Conservation (phyloP, 2,329 filamentous ascomycete genomes). For the Trichoderma simmonsii region DNA sequence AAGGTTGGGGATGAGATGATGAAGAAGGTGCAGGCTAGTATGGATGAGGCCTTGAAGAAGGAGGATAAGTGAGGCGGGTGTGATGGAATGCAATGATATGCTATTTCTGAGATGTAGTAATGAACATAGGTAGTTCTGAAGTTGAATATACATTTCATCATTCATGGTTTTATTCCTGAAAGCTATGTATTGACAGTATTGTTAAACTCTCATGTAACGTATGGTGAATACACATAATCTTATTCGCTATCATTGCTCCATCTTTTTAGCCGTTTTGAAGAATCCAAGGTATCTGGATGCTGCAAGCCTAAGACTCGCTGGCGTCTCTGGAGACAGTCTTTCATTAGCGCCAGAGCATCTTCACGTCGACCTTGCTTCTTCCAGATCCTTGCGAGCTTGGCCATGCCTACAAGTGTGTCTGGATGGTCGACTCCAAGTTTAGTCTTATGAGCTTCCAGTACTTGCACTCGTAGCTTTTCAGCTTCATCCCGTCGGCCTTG, state of each 20-base stretch:
- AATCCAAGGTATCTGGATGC: neutral
- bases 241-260: neutral
- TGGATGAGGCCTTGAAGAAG: constrained; percentile 37
- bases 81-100: too few species aligned
- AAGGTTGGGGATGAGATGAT: constrained; percentile 96
- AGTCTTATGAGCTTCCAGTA: neutral
- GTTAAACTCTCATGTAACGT: neutral
- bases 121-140: too few species aligned
- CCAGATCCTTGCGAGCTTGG: too few species aligned
- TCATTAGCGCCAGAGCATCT: neutral
- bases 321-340: neutral
- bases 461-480: neutral
- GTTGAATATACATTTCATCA: too few species aligned
- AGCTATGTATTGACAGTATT: too few species aligned
- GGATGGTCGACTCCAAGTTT: neutral
- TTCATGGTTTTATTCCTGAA: too few species aligned
- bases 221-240: neutral
- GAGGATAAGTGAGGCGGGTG: neutral
- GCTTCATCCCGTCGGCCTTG: neutral
- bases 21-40: constrained; percentile 85
- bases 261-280: neutral
- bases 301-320: neutral
- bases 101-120: too few species aligned
- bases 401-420: too few species aligned
- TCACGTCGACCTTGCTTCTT: neutral